Base-by-base conservation (phyloP, 116 monocot species). In the Iris pallida region DNA sequence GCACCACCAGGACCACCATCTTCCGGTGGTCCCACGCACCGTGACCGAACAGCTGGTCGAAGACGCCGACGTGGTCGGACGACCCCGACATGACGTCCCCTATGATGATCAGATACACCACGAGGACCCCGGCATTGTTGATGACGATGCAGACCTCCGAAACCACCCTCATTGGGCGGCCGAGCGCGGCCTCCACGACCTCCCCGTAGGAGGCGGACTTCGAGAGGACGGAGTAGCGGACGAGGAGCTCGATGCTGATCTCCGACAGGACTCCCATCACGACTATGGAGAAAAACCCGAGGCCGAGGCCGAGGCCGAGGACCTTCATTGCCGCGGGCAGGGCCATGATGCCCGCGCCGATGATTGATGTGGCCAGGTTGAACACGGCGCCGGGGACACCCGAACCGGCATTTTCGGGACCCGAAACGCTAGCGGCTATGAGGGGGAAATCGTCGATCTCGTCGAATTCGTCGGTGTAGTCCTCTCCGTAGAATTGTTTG, bases 331-430 rank as follows among this genome's bases (percentile, higher is more conserved):
- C 61, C 13, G 95, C 95, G 0, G 95, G 91, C 7, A 95, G 88
- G 5, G 95, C 95, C 95, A 95, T 95, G 66, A 95, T 95, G 5
- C 95, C 95, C 8, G 95, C 95, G 7, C 95, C 95, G 43, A 95
- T 88, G 68, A 95, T 82, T 19, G 95, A 84, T 1, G 95, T 91
- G 16, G 95, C 86, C 15, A 95, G 91, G 66, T 95, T 95, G 80
- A 95, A 95, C 5, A 95, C 95, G 5, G 95, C 91, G 20, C 86
- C 77, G 8, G 83, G 63, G 47, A 91, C 63, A n/a, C 76, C 84
- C 3, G 95, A 95, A 5, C 81, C 85, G 13, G 65, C n/a, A 0
- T 45, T 16, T 20, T 45, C 45, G 48, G 59, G 13, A 40, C 48
- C n/a, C 47, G 45, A 8, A 43, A 0, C 17, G 16, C 54, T 62